A percentile compares a stretch with the other conserved stretches of the same genome.
Evolutionary conservation across 345 rosid species (phyloP).

Genomic region (Hypericum perforatum): DNA sequence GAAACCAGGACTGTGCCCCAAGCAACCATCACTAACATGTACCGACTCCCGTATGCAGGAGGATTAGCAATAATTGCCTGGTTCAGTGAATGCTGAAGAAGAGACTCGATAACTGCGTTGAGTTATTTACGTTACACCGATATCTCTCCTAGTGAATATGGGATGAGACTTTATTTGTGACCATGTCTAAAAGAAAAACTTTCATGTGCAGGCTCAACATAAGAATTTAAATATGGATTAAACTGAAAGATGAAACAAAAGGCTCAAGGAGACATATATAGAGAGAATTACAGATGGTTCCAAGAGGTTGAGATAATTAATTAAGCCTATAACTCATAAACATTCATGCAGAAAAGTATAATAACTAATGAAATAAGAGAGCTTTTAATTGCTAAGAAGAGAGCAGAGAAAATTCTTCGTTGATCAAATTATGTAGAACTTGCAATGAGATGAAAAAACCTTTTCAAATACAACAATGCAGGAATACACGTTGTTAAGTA

Average conservation of each 20-base stretch:
- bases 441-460: too few species aligned
- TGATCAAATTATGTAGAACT: too few species aligned
- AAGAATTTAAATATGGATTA: neutral
- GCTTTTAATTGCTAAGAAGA: too few species aligned
- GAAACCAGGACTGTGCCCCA: neutral
- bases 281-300: too few species aligned
- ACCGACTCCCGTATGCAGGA: constrained; percentile 71
- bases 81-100: constrained; percentile 86
- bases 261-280: too few species aligned
- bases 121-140: constrained; percentile 75
- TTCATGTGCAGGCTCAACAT: constrained; percentile 1
- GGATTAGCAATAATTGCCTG: constrained; percentile 98
- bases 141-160: constrained; percentile 94
- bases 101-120: constrained; percentile 88
- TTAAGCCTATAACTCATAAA: too few species aligned
- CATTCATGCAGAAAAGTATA: too few species aligned
- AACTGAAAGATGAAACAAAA: neutral
- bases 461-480: too few species aligned
- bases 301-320: too few species aligned
- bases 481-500: too few species aligned
- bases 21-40: neutral
- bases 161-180: constrained; percentile 88
- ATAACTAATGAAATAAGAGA: too few species aligned
- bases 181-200: constrained; percentile 58
- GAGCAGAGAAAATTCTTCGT: too few species aligned